Percentiles rank a stretch among this genome's conserved stretches.
phyloP scores from a whole-genome alignment of 257 asterid genomes.

The Jaltomata sinuosa region DNA sequence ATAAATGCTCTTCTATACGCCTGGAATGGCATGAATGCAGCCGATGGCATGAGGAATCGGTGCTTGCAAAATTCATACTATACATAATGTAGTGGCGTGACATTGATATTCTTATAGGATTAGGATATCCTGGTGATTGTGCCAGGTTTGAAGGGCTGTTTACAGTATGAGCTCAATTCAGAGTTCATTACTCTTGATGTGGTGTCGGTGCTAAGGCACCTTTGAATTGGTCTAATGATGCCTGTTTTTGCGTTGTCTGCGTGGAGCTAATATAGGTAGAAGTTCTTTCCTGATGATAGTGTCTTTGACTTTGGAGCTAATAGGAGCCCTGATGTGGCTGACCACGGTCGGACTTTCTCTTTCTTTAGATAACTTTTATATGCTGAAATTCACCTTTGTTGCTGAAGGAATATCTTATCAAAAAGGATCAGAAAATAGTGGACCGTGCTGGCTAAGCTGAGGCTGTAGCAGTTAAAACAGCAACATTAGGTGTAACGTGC shows the following conservation, averaged over 20 bases:
- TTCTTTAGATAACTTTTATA: too few species aligned
- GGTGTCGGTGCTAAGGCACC: background rate
- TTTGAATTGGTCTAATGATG: background rate
- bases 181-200: background rate
- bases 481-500: background rate
- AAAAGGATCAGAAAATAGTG: too few species aligned
- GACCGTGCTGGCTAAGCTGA: background rate
- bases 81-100: background rate
- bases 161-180: background rate
- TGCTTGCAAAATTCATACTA: background rate
- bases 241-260: too few species aligned
- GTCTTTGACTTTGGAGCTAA: background rate
- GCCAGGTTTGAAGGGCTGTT: background rate
- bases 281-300: background rate
- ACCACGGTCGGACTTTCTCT: too few species aligned
- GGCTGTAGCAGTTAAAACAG: background rate
- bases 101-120: too few species aligned
- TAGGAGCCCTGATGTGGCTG: background rate
- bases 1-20: background rate
- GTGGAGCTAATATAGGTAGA: background rate
- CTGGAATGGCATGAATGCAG: background rate
- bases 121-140: too few species aligned
- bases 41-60: background rate
- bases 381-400: too few species aligned
- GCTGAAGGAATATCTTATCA: too few species aligned